Percentiles rank a stretch among this genome's conserved stretches.
Evolutionary conservation across 2,329 filamentous ascomycete genomes (phyloP).

Genomic region (Aspergillus intermedius): DNA sequence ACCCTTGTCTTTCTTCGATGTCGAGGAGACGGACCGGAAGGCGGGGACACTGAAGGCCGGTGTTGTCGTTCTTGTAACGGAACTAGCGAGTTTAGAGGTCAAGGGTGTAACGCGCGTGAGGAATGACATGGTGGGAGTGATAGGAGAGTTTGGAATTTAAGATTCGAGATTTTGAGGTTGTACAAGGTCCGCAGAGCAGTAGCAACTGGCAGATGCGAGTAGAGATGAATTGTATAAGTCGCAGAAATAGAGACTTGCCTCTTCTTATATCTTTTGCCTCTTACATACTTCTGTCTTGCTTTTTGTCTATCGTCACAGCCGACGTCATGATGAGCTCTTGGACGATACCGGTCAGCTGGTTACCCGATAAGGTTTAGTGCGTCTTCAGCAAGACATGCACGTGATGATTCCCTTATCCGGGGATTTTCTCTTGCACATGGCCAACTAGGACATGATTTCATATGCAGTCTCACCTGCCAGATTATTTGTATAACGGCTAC

Average conservation of each 20-base stretch:
- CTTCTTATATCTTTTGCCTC: background rate
- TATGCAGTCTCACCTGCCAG: too few species aligned
- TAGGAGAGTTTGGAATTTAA: background rate
- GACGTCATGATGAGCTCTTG: conserved; percentile 1
- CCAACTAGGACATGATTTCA: too few species aligned
- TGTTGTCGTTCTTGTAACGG: conserved; percentile 8
- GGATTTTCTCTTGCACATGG: too few species aligned
- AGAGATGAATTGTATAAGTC: too few species aligned
- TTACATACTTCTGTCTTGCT: background rate
- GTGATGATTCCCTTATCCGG: background rate
- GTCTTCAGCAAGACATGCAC: background rate
- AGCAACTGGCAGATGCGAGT: background rate
- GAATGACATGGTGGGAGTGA: conserved; percentile 26
- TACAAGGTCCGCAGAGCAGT: background rate
- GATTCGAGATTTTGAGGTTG: background rate
- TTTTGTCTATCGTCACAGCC: background rate
- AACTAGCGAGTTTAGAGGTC: conserved; percentile 16
- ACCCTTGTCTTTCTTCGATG: conserved; percentile 43
- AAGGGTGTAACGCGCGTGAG: conserved; percentile 27
- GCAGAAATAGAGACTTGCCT: background rate
- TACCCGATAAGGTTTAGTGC: background rate
- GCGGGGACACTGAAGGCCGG: conserved; percentile 13
- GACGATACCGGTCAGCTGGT: background rate
- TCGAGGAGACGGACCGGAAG: conserved; percentile 46
- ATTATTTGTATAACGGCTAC: too few species aligned